Conservation (phyloP, 1,139 yeast genomes). For the Debaryomyces nepalensis region DNA sequence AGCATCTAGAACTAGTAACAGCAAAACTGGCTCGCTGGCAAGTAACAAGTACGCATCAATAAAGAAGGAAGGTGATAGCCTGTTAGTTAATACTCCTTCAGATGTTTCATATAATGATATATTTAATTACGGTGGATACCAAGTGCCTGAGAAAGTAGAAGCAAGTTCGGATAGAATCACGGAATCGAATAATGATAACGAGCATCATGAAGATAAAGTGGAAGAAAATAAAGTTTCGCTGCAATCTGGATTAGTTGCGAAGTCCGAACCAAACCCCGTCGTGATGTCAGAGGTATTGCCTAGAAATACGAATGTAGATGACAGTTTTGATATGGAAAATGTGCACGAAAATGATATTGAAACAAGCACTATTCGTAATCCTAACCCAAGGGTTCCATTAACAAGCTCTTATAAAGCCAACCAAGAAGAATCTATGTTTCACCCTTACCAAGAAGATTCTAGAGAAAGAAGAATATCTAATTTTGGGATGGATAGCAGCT, state of each 20-base stretch:
- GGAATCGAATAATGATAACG: not conserved
- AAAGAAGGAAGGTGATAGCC: conserved; percentile 1
- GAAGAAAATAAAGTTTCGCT: not conserved
- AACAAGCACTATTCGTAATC: conserved; percentile 18
- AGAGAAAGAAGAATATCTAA: conserved; percentile 22
- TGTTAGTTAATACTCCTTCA: conserved; percentile 4
- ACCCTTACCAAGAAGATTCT: conserved; percentile 31
- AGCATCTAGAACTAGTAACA: conserved; percentile 22
- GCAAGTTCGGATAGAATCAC: no score
- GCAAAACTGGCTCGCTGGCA: conserved; percentile 36
- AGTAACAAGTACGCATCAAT: not conserved
- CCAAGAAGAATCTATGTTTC: conserved; percentile 27
- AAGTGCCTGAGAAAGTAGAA: conserved; percentile 13
- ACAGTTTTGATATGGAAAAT: conserved; percentile 33
- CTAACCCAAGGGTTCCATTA: conserved; percentile 22
- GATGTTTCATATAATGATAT: conserved; percentile 33
- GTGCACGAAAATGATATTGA: conserved; percentile 12
- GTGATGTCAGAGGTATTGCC: conserved; percentile 4
- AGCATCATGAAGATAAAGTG: not conserved
- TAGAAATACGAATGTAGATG: conserved; percentile 31
- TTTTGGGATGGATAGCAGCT: conserved; percentile 32
- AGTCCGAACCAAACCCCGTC: conserved; percentile 2
- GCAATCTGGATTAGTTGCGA: not conserved
- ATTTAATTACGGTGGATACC: conserved; percentile 36
- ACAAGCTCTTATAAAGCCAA: conserved; percentile 13